Evolutionary conservation across 441 rosid species (phyloP).

Genomic region (Theobroma grandiflorum): DNA sequence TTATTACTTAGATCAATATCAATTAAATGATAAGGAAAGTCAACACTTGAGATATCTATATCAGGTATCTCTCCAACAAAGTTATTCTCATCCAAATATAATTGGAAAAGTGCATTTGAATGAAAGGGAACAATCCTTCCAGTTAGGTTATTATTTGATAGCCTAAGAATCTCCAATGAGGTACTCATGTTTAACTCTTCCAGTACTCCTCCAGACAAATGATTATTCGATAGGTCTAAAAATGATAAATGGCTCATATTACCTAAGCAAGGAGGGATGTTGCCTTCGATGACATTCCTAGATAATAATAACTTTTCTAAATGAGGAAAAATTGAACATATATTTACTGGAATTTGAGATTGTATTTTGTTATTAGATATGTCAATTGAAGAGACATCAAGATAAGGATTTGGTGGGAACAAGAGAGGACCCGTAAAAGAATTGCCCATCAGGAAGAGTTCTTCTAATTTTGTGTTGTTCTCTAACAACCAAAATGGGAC

Average conservation of each 20-base stretch:
- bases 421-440: constrained; percentile 30
- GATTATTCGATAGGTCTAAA: constrained; percentile 16
- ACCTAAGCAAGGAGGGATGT: constrained; percentile 32
- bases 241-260: background rate
- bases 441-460: background rate
- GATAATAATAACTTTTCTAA: background rate
- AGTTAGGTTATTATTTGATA: constrained; percentile 11
- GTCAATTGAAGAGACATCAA: constrained; percentile 10
- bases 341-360: constrained; percentile 9
- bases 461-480: constrained; percentile 29
- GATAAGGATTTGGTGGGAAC: background rate
- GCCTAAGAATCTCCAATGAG: background rate
- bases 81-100: constrained; percentile 21
- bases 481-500: constrained; percentile 34
- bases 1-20: background rate
- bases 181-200: background rate
- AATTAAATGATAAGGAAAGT: background rate
- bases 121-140: constrained; percentile 14
- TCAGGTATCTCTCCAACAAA: constrained; percentile 20
- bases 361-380: constrained; percentile 25
- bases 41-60: background rate
- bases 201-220: constrained; percentile 10
- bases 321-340: constrained; percentile 22
- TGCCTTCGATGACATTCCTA: constrained; percentile 28
- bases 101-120: background rate